Evolutionary conservation across 148 eudicot species (phyloP), one percentile per base, ranked within the genome.

Genomic region (Fagopyrum homotropicum): DNA sequence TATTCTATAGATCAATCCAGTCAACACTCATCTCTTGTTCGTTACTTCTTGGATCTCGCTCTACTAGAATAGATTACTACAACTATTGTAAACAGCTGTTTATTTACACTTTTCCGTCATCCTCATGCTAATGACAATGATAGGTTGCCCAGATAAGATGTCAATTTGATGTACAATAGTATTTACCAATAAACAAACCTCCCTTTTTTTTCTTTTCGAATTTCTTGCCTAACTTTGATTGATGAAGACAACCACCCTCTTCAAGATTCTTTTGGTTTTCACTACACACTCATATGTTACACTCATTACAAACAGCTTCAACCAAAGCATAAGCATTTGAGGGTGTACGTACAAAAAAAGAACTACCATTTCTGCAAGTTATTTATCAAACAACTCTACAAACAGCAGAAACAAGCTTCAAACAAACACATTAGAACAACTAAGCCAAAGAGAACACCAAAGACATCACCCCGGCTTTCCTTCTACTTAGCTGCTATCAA

Each of bases 331-430:
- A 64, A 35, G 14, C 8, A 64, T 35, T 64, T 3, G 7, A 22
- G 26, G 26, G 26, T 22, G 40, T 66, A 35, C 30, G 17, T 66
- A 40, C n/a, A 64, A 11, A 11, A 11, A 59, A 59, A 59, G 29
- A 26, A 22, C 45, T 12, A 66, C 9, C 45, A 40, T 40, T 43
- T 43, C 46, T 12, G 8, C 46, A 35, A 35, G 1, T 66, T 73
- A 73, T 73, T 73, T 73, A 73, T 73, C 61, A 73, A 73, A 73
- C 75, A 73, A 73, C 19, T 48, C 75, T 35, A 73, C 59, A 72
- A 10, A 17, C 54, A 72, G 55, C 54, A 72, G 55, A 72, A 72
- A 40, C 54, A 46, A 19, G 52, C 73, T 19, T 47, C 6, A 72
- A 49, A 47, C 74, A 47, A 46, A 49, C 44, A 51, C 54, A 73